Percentiles rank a stretch among this genome's conserved stretches.
These are phyloP conservation scores for Coemansia sp. DNA, from an alignment of 192 early-diverging fungal species.

Conservation along the genomic window DNA sequence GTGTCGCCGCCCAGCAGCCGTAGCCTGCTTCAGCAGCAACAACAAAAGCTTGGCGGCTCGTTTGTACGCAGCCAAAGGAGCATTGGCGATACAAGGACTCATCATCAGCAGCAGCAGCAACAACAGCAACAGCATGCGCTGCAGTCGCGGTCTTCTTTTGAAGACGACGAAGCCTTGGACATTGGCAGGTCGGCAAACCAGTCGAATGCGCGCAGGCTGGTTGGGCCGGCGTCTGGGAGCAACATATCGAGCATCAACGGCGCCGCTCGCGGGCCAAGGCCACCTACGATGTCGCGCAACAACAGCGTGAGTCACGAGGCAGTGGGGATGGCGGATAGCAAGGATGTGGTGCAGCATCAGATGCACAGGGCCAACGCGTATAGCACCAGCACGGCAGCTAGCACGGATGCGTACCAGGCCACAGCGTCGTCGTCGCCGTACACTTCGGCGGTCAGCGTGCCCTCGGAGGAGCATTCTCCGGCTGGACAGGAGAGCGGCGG, in stretches of 20 bases:
- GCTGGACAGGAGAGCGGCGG: neutral
- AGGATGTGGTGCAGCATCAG: slow-evolving; percentile 21
- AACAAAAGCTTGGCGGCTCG: slow-evolving; percentile 6
- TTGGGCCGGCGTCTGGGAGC: neutral
- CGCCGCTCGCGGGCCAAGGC: slow-evolving; percentile 2
- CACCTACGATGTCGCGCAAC: slow-evolving; percentile 21
- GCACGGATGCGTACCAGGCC: slow-evolving; percentile 18
- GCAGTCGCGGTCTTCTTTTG: slow-evolving; percentile 6
- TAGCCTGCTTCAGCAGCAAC: neutral
- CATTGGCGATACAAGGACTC: slow-evolving; percentile 1
- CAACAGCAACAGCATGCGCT: slow-evolving; percentile 15
- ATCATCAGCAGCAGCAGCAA: slow-evolving; percentile 19
- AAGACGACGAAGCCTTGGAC: slow-evolving; percentile 9
- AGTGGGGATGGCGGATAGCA: slow-evolving; percentile 5
- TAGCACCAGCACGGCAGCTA: slow-evolving; percentile 26
- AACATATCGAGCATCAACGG: slow-evolving; percentile 4
- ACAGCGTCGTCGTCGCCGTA: slow-evolving; percentile 20
- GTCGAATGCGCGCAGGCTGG: slow-evolving; percentile 3
- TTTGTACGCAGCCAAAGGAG: slow-evolving; percentile 6
- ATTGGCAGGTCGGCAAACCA: slow-evolving; percentile 1
- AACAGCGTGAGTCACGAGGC: slow-evolving; percentile 16
- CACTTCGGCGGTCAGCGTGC: slow-evolving; percentile 21
- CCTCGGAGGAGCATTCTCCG: slow-evolving; percentile 13
- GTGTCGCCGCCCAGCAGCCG: slow-evolving; percentile 19
- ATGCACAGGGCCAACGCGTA: slow-evolving; percentile 33